Evolutionary conservation across 441 rosid genomes (phyloP), one percentile per base, ranked within the genome.

Genomic region (Pelargonium fulgidum): DNA sequence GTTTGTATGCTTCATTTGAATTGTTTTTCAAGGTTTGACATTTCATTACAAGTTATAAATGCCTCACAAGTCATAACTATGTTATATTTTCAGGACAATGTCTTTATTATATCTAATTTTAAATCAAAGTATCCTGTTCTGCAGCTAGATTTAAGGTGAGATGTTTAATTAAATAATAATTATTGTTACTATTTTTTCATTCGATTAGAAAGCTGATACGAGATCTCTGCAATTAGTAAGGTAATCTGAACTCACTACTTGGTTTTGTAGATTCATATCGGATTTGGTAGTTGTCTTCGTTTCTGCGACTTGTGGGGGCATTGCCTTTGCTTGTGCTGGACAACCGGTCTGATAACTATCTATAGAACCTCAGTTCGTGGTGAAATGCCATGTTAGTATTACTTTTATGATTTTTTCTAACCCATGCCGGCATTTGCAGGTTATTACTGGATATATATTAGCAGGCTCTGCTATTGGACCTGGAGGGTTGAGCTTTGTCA

Each of bases 301-400:
- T 68, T 93, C 97, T 75, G 98, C 97, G 70, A 87, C 97, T 78
- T 93, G 96, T 83, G 98, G 98, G 76, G 98, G 98, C 68, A 91
- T 93, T 69, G 97, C 98, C 69, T 93, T 93, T 82, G 98, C 98
- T 70, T 93, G 94, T 83, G 96, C 92, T 81, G 97, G 98, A 75
- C 98, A 93, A 76, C 98, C 97, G 86, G 98, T 93, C 45, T 74
- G 90, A 61, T 50, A 20, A 13, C 41, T 29, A 26, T 3, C 75
- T 73, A 77, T 68, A 62, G 72, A 69, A 71, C 68, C 71, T 75
- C 67, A 70, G 71, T 77, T 72, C 67, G 75, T 75, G 72, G 65
- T 68, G n/a, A 42, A 77, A 68, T 77, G 74, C 68, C 61, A 70
- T 4, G 77, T 70, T 73, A 39, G 19, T 17, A 48, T 47, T 69